Evolutionary conservation across 352 stramenopile species (phyloP).

Genomic region (Phytophthora pistaciae): DNA sequence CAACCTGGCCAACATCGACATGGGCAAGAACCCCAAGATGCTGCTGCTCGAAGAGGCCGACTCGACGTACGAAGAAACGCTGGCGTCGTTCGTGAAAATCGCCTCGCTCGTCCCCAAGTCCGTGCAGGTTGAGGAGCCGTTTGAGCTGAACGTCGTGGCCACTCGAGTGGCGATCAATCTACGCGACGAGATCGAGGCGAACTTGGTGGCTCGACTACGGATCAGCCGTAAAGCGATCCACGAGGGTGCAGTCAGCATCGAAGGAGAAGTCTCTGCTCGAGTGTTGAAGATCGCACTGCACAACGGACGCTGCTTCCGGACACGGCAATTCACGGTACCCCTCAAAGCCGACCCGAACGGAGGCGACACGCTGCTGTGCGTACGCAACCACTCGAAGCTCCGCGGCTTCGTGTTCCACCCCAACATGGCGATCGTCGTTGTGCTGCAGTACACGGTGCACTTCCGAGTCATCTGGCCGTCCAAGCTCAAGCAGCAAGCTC

Average conservation of each 20-base stretch:
- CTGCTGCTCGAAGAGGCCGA: conserved; percentile 56
- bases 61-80: conserved; percentile 54
- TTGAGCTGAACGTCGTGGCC: conserved; percentile 62
- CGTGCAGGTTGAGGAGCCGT: conserved; percentile 66
- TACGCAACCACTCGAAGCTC: conserved; percentile 59
- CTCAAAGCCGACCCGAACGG: conserved; percentile 76
- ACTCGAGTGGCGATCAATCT: conserved; percentile 72
- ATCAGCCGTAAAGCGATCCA: conserved; percentile 73
- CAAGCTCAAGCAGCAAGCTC: conserved; percentile 71
- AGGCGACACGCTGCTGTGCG: conserved; percentile 71
- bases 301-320: conserved; percentile 88
- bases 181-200: conserved; percentile 73
- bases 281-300: conserved; percentile 90
- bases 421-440: conserved; percentile 82
- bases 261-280: conserved; percentile 76
- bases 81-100: conserved; percentile 68
- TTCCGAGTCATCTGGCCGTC: conserved; percentile 78
- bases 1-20: conserved; percentile 77
- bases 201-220: conserved; percentile 66
- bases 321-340: conserved; percentile 65
- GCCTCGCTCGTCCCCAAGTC: conserved; percentile 69
- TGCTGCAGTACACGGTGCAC: conserved; percentile 89
- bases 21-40: conserved; percentile 72
- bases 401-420: conserved; percentile 82
- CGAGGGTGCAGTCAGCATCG: conserved; percentile 53